These are phyloP conservation scores for Plasmodium gonderi DNA, from an alignment of 169 alveolate species.

Conservation along the genomic window DNA sequence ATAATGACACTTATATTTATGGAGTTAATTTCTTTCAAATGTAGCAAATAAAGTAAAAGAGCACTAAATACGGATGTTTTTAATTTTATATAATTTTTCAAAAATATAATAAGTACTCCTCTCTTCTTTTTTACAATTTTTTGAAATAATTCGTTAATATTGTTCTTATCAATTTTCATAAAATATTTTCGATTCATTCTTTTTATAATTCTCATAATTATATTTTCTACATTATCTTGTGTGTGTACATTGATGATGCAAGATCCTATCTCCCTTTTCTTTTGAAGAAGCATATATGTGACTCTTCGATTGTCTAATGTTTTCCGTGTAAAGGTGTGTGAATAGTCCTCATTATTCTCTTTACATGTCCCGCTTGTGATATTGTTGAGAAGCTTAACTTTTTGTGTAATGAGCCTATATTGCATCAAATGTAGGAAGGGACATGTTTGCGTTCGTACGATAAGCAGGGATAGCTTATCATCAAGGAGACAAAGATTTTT, in stretches of 20 bases:
- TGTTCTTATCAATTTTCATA: constrained; percentile 19
- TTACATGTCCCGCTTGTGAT: neutral
- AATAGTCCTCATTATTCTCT: neutral
- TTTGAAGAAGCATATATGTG: neutral
- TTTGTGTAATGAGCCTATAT: constrained; percentile 1
- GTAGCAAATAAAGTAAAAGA: constrained; percentile 25
- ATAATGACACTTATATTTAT: constrained; percentile 55
- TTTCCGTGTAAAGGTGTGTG: neutral
- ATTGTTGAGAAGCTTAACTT: too few relatives aligned
- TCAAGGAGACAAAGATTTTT: constrained; percentile 20
- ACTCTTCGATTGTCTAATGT: neutral
- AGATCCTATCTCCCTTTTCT: neutral
- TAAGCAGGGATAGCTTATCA: constrained; percentile 43
- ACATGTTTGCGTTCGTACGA: constrained; percentile 47
- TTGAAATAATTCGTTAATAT: constrained; percentile 25
- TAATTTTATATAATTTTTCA: constrained; percentile 55
- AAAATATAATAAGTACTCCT: constrained; percentile 33
- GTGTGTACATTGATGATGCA: constrained; percentile 35
- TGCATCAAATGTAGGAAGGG: constrained; percentile 30
- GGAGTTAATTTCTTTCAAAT: constrained; percentile 44
- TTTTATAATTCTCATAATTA: constrained; percentile 40
- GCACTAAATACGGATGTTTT: constrained; percentile 40
- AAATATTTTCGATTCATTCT: constrained; percentile 7
- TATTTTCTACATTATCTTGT: constrained; percentile 50
- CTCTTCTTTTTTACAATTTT: neutral